Evolutionary conservation across 768 basidiomycete species (phyloP).

Genomic region (Trichaptum fuscoviolaceum): DNA sequence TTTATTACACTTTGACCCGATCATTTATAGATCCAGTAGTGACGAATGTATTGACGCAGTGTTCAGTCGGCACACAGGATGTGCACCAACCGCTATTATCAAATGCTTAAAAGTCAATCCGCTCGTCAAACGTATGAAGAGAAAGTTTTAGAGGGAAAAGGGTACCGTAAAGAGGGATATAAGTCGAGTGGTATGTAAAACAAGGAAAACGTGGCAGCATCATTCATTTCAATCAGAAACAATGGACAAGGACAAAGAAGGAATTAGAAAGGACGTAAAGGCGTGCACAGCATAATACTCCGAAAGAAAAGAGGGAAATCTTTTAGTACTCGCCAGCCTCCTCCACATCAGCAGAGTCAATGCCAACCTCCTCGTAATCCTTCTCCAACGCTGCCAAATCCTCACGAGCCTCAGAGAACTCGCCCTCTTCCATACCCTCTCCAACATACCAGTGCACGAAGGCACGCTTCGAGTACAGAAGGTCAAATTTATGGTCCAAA

Average conservation of each 20-base stretch:
- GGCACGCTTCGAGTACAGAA: slow-evolving; percentile 94
- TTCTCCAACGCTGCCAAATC: slow-evolving; percentile 97
- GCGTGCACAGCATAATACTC: background rate
- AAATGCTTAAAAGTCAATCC: background rate
- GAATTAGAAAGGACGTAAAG: background rate
- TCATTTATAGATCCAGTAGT: background rate
- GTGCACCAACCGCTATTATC: background rate
- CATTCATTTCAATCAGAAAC: slow-evolving; percentile 1
- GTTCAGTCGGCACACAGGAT: background rate
- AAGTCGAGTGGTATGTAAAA: slow-evolving; percentile 1
- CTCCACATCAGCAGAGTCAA: slow-evolving; percentile 69
- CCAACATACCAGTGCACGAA: slow-evolving; percentile 96
- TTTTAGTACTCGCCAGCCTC: slow-evolving; percentile 57
- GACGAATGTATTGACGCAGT: background rate
- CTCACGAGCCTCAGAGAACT: slow-evolving; percentile 97
- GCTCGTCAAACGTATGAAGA: background rate
- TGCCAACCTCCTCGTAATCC: slow-evolving; percentile 88
- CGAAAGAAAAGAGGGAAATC: slow-evolving; percentile 4
- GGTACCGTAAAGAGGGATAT: background rate
- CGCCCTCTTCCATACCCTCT: slow-evolving; percentile 99
- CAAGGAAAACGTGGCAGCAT: background rate
- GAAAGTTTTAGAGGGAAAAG: background rate
- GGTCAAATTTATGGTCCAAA: slow-evolving; percentile 96
- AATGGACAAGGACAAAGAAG: background rate
- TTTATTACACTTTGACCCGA: background rate